Evolutionary conservation across 129 eudicot species (phyloP), one percentile per base, ranked within the genome.

Genomic region (Glebionis coronaria): DNA sequence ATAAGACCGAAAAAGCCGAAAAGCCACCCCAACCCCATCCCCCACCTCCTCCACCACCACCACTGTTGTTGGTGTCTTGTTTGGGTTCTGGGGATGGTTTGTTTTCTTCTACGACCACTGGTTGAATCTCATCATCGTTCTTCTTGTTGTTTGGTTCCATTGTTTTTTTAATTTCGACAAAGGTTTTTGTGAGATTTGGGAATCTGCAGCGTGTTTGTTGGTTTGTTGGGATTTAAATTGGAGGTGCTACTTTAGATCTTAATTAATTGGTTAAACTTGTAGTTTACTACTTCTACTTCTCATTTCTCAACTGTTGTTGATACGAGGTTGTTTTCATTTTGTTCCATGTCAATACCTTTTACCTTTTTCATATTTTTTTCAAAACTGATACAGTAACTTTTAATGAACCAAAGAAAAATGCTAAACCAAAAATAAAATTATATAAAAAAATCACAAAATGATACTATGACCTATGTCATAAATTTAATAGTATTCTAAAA

Each of bases 21-120:
- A 91, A 88, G 4, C 96, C 90, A 9, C 96, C 90, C 95, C 97
- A 87, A 12, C 95, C 90, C 97, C 97, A 91, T 40, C 97, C 97
- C 1, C 97, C 97, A 13, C 84, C 88, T 4, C 75, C 81, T 14
- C 97, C 97, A 1, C 97, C 97, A 13, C 84, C 88, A 3, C 75
- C 80, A 18, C 12, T 61, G 58, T n/a, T 20, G 65, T 61, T 31
- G 73, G 61, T 63, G 27, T 42, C 83, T 66, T 50, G 52, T 67
- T 83, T 75, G 12, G 80, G 75, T 54, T 73, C 11, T 7, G 52
- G 11, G 60, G 80, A 15, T 12, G 55, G 9, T 60, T 63, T 63
- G 2, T 35, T 9, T 35, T 35, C 42, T 62, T 69, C 73, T 65
- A 63, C n/a, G n/a, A n/a, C 73, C 42, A 64, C 70, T 44, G 82